Percentiles rank a stretch among this genome's conserved stretches.
Evolutionary conservation across 1,139 yeast species (phyloP).

Genomic region (Suhomyces panamericanus): DNA sequence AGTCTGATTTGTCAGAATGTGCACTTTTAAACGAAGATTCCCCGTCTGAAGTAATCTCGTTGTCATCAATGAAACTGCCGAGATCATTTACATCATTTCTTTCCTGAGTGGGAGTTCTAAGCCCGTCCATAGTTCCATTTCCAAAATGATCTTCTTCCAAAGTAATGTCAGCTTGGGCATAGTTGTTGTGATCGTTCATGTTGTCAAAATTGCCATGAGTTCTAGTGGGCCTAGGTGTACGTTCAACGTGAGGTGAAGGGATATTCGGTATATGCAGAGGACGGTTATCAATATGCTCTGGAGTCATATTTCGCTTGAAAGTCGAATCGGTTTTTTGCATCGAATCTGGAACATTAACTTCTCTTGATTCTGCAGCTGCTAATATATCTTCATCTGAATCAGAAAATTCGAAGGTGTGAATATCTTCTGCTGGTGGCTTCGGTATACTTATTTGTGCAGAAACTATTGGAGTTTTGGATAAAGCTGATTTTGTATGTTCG

Average conservation of each 20-base stretch:
- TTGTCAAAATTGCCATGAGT: neutral
- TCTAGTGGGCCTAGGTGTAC: slow-evolving; percentile 4
- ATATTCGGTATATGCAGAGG: neutral
- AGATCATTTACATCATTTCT: slow-evolving; percentile 31
- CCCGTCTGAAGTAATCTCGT: slow-evolving; percentile 15
- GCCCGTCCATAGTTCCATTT: slow-evolving; percentile 40
- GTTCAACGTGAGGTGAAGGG: slow-evolving; percentile 12
- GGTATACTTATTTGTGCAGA: slow-evolving; percentile 1
- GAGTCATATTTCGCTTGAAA: slow-evolving; percentile 10
- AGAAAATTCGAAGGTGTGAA: slow-evolving; percentile 13
- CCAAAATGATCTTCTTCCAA: slow-evolving; percentile 48
- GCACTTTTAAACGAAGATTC: slow-evolving; percentile 17
- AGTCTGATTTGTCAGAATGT: slow-evolving; percentile 20
- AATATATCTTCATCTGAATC: slow-evolving; percentile 13
- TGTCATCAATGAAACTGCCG: slow-evolving; percentile 39
- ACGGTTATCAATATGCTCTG: neutral
- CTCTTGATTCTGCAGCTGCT: slow-evolving; percentile 6
- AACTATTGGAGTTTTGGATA: neutral
- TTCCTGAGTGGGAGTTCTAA: slow-evolving; percentile 40
- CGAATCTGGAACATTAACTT: slow-evolving; percentile 8
- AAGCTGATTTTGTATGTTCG: neutral
- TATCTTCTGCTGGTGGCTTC: slow-evolving; percentile 1
- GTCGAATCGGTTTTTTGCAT: slow-evolving; percentile 4
- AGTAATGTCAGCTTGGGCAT: slow-evolving; percentile 17
- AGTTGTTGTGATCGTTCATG: neutral